Conservation (phyloP, 2,329 filamentous ascomycete genomes). For the Beauveria brongniartii region DNA sequence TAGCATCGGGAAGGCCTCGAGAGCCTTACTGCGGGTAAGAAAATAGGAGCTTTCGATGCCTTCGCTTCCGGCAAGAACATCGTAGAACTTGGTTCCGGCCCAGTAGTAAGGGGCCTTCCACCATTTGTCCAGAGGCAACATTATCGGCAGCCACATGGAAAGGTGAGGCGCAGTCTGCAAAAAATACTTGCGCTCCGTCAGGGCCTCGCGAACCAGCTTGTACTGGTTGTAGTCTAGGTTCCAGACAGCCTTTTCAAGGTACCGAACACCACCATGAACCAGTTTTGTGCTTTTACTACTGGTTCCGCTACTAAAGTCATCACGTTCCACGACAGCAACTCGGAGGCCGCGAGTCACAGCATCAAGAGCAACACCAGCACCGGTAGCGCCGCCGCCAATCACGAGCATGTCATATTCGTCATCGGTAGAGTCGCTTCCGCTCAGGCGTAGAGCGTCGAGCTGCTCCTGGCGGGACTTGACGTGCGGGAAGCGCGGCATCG, state of each 20-base stretch:
- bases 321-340: conserved; percentile 63
- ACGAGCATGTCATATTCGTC: conserved; percentile 61
- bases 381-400: conserved; percentile 65
- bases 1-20: conserved; percentile 84
- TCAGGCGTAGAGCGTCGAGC: conserved; percentile 49
- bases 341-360: conserved; percentile 63
- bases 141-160: conserved; percentile 66
- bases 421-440: conserved; percentile 19
- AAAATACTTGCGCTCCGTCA: conserved; percentile 69
- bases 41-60: conserved; percentile 88
- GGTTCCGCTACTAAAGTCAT: conserved; percentile 66
- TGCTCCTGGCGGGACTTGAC: conserved; percentile 56
- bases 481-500: conserved; percentile 56
- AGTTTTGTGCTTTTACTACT: conserved; percentile 71
- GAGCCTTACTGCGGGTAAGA: conserved; percentile 73
- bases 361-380: conserved; percentile 63
- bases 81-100: conserved; percentile 74
- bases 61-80: conserved; percentile 75
- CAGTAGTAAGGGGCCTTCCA: conserved; percentile 73
- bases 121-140: conserved; percentile 68
- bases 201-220: conserved; percentile 60
- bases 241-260: conserved; percentile 69
- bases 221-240: conserved; percentile 69
- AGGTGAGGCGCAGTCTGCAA: conserved; percentile 67
- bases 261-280: conserved; percentile 68